phyloP scores from a whole-genome alignment of 2,329 filamentous ascomycete genomes.

The Karstenula rhodostoma region DNA sequence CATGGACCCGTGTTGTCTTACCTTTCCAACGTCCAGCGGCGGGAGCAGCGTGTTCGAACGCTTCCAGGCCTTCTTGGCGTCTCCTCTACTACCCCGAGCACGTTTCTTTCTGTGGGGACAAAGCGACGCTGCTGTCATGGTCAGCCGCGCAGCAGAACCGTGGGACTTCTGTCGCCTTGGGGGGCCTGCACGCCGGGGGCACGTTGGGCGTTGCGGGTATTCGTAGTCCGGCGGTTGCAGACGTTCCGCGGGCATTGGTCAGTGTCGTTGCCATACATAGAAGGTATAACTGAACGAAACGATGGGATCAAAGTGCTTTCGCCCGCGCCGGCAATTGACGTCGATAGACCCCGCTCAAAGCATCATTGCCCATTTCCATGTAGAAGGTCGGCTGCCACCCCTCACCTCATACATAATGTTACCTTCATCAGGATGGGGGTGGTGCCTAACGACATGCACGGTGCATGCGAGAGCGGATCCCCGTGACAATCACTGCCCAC shows the following conservation, averaged over 20 bases:
- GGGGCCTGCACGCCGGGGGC: conserved; percentile 14
- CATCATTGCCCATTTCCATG: conserved; percentile 21
- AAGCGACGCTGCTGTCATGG: conserved; percentile 27
- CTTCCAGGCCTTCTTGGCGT: conserved; percentile 46
- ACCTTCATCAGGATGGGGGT: not conserved
- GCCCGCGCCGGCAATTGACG: conserved; percentile 31
- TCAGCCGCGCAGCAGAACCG: conserved; percentile 30
- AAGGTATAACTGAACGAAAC: too few relatives aligned
- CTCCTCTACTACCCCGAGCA: conserved; percentile 25
- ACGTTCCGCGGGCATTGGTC: conserved; percentile 21
- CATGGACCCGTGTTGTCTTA: conserved; percentile 28
- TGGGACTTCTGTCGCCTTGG: conserved; percentile 20
- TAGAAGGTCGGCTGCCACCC: not conserved
- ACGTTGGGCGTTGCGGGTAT: not conserved
- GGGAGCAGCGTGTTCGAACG: conserved; percentile 37
- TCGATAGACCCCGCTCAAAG: conserved; percentile 34
- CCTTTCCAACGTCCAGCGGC: conserved; percentile 26
- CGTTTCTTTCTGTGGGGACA: conserved; percentile 28
- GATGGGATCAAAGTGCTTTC: not conserved
- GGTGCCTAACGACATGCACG: not conserved
- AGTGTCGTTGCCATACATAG: not conserved
- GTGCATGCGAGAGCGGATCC: conserved; percentile 29
- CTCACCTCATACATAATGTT: not conserved
- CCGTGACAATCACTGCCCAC: conserved; percentile 40
- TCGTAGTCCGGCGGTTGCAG: conserved; percentile 14